These are phyloP conservation scores for Colletotrichum coccodes DNA, from an alignment of 2,329 filamentous ascomycete species.

Conservation along the genomic window DNA sequence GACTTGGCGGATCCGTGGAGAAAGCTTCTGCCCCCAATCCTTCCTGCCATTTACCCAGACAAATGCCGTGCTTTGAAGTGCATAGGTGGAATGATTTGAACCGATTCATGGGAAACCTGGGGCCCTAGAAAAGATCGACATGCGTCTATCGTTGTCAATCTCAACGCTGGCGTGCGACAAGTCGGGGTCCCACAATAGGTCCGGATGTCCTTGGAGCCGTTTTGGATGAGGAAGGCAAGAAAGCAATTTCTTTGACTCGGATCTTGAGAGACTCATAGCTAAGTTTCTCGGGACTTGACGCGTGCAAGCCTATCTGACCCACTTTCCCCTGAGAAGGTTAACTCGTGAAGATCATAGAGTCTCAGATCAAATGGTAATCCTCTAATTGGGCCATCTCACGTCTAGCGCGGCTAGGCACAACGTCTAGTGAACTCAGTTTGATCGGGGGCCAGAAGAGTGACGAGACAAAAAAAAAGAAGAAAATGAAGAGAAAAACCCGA, in stretches of 20 bases:
- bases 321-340: neutral
- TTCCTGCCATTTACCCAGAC: neutral
- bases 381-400: neutral
- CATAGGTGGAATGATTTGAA: neutral
- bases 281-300: neutral
- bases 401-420: neutral
- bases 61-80: neutral
- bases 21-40: neutral
- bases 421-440: constrained; percentile 4
- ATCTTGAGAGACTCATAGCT: neutral
- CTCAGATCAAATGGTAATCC: neutral
- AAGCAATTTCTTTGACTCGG: neutral
- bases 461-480: neutral
- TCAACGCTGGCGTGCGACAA: neutral
- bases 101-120: neutral
- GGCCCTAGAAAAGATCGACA: neutral
- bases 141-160: constrained; percentile 10
- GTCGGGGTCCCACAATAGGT: neutral
- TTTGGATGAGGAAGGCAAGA: neutral
- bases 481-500: neutral
- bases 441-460: neutral
- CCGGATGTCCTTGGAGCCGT: neutral
- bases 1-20: too few species aligned
- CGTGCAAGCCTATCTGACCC: neutral
- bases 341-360: constrained; percentile 5